Conservation (phyloP, 345 rosid genomes). For the Gossypium arboreum region DNA sequence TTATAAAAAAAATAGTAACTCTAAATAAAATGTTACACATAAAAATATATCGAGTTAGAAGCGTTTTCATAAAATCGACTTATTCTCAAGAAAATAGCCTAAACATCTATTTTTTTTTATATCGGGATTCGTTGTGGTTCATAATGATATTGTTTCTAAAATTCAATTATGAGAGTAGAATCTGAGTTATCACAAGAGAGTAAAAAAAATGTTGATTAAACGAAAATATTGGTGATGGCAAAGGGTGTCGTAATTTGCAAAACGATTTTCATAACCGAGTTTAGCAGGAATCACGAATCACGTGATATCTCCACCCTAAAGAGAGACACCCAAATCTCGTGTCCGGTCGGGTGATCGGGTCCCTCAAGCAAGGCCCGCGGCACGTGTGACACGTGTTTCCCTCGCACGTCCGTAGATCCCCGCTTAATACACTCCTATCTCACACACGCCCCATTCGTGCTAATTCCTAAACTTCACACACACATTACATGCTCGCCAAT, state of each 20-base stretch:
- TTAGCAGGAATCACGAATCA: conserved; percentile 21
- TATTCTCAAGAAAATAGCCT: too few relatives aligned
- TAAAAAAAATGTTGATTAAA: too few relatives aligned
- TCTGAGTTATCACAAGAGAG: too few relatives aligned
- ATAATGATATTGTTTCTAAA: too few relatives aligned
- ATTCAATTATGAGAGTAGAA: too few relatives aligned
- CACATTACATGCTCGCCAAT: conserved; percentile 54
- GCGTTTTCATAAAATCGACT: fast-evolving
- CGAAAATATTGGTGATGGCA: not conserved
- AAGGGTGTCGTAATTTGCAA: not conserved
- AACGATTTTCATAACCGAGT: conserved; percentile 6
- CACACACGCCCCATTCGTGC: conserved; percentile 84
- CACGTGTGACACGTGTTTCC: conserved; percentile 43
- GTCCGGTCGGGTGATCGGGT: conserved; percentile 10
- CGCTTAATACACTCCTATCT: conserved; percentile 21
- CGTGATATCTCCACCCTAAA: conserved; percentile 21
- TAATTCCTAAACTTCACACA: conserved; percentile 44
- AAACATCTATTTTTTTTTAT: too few relatives aligned
- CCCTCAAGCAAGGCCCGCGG: conserved; percentile 11
- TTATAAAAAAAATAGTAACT: too few relatives aligned
- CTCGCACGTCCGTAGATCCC: conserved; percentile 29
- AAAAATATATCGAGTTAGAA: too few relatives aligned
- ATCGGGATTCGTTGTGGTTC: too few relatives aligned
- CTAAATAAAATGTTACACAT: too few relatives aligned
- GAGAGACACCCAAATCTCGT: conserved; percentile 21